phyloP scores from a whole-genome alignment of 2,329 filamentous ascomycete species.

The Furcasterigmium furcatum region DNA sequence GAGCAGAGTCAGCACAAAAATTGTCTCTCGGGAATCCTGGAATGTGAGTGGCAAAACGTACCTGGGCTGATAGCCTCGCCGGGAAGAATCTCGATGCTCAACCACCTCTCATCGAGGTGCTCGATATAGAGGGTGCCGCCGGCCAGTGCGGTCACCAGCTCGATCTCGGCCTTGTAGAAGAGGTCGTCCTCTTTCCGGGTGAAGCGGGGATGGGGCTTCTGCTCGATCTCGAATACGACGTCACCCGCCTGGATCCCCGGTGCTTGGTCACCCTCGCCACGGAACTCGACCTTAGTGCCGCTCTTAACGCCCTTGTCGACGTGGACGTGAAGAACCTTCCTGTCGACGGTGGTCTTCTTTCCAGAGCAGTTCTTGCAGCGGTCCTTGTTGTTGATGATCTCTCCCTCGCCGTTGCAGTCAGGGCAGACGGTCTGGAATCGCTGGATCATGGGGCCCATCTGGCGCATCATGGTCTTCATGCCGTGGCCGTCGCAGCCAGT shows the following conservation, averaged over 20 bases:
- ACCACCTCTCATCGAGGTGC: slow-evolving; percentile 95
- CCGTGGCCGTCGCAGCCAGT: slow-evolving; percentile 86
- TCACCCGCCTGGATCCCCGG: slow-evolving; percentile 92
- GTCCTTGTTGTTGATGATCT: slow-evolving; percentile 95
- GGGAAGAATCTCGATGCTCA: slow-evolving; percentile 87
- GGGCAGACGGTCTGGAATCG: slow-evolving; percentile 99
- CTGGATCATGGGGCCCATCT: slow-evolving; percentile 99
- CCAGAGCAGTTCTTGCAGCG: slow-evolving; percentile 94
- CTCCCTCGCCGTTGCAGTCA: slow-evolving; percentile 96
- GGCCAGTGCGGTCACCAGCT: slow-evolving; percentile 89
- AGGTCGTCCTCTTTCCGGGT: slow-evolving; percentile 95
- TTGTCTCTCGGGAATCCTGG: too few relatives aligned
- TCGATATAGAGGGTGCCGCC: slow-evolving; percentile 90
- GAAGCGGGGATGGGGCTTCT: slow-evolving; percentile 96
- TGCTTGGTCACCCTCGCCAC: slow-evolving; percentile 92
- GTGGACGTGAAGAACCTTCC: slow-evolving; percentile 97
- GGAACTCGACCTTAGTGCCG: slow-evolving; percentile 96
- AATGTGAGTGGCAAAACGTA: slow-evolving; percentile 48
- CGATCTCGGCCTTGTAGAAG: slow-evolving; percentile 92
- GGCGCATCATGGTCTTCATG: slow-evolving; percentile 99
- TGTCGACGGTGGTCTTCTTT: slow-evolving; percentile 97
- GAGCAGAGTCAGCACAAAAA: slow-evolving; percentile 11
- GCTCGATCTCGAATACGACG: slow-evolving; percentile 97
- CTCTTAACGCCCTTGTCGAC: slow-evolving; percentile 92
- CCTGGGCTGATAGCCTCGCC: slow-evolving; percentile 93